A percentile compares a stretch with the other conserved stretches of the same genome.
Evolutionary conservation across 345 rosid genomes (phyloP).

Genomic region (Aquilaria malaccensis): DNA sequence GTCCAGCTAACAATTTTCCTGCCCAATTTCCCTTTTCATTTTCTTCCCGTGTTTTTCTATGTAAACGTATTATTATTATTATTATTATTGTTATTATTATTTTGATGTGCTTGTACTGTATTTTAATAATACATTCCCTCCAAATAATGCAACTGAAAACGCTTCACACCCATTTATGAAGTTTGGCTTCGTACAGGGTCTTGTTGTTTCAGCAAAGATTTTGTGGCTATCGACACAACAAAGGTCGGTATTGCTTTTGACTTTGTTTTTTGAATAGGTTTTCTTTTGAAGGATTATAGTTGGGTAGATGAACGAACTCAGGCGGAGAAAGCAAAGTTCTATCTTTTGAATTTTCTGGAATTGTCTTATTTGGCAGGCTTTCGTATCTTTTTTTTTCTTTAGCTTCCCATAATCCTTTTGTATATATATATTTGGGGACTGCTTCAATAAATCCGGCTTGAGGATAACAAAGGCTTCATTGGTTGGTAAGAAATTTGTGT

Average conservation of each 20-base stretch:
- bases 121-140: constrained; percentile 6
- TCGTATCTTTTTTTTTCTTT: background rate
- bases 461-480: background rate
- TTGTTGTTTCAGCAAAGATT: background rate
- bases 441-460: background rate
- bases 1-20: too few species aligned
- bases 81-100: too few species aligned
- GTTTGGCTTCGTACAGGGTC: background rate
- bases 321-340: constrained; percentile 37
- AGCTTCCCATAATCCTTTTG: background rate
- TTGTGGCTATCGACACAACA: constrained; percentile 26
- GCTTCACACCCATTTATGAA: background rate
- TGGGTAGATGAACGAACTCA: constrained; percentile 57
- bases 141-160: constrained; percentile 9
- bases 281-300: constrained; percentile 16
- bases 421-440: background rate
- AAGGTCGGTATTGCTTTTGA: constrained; percentile 21
- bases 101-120: too few species aligned
- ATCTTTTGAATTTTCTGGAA: constrained; percentile 3
- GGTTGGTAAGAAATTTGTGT: constrained; percentile 28
- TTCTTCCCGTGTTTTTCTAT: background rate
- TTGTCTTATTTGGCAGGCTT: constrained; percentile 8
- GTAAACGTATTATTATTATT: too few species aligned
- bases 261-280: background rate
- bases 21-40: background rate